Evolutionary conservation across 2,329 filamentous ascomycete genomes (phyloP).

Genomic region (Paracoccidioides lutzii): DNA sequence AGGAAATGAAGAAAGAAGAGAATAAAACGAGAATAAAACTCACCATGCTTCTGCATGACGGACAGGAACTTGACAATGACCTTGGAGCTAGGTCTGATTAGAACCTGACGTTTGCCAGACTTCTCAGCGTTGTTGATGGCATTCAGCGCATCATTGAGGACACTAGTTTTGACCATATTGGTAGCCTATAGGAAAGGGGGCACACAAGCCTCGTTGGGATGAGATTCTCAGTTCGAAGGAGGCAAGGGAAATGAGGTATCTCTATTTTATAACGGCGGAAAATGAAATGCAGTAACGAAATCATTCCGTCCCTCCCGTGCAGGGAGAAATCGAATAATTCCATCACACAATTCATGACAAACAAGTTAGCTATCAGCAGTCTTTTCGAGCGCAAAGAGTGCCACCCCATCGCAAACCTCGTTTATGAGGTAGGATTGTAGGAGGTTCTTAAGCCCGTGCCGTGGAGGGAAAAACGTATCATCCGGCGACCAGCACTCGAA

Average conservation of each 20-base stretch:
- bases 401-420: constrained; percentile 27
- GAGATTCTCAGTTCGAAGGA: constrained; percentile 41
- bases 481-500: constrained; percentile 11
- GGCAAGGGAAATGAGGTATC: constrained; percentile 44
- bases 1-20: constrained; percentile 1
- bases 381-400: constrained; percentile 54
- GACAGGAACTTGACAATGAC: constrained; percentile 99
- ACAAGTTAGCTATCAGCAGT: constrained; percentile 51
- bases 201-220: background rate
- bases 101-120: constrained; percentile 96
- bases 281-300: constrained; percentile 5
- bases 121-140: constrained; percentile 99
- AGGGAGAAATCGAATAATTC: background rate
- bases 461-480: constrained; percentile 32
- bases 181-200: constrained; percentile 41
- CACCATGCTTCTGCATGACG: constrained; percentile 99
- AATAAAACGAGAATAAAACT: constrained; percentile 30
- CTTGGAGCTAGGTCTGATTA: constrained; percentile 97
- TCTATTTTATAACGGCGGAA: constrained; percentile 17
- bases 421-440: constrained; percentile 21
- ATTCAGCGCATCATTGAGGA: constrained; percentile 98
- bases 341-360: constrained; percentile 4
- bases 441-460: constrained; percentile 58
- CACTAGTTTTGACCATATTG: constrained; percentile 98
- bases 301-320: background rate